Conservation (phyloP, 208 protist genomes). For the Naegleria lovaniensis region DNA sequence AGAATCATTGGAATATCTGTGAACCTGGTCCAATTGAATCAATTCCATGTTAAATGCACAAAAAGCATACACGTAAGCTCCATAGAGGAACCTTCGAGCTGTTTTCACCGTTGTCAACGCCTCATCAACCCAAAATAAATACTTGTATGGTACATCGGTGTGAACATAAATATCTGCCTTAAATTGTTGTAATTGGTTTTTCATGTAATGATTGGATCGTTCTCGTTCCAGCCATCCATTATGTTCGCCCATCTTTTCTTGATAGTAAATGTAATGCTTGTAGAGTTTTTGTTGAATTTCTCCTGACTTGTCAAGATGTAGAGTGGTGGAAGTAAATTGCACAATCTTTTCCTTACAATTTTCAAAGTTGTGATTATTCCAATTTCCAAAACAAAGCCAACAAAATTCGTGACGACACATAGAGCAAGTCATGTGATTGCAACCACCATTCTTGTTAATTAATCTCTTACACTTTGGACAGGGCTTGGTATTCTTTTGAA, state of each 20-base stretch:
- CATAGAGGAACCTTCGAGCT: background rate
- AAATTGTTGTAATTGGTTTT: background rate
- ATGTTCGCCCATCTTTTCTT: background rate
- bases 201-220: background rate
- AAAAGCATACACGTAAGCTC: background rate
- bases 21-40: background rate
- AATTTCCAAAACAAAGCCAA: background rate
- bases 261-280: background rate
- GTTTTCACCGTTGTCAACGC: background rate
- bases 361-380: background rate
- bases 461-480: background rate
- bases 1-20: background rate
- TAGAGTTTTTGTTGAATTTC: background rate
- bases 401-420: background rate
- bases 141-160: background rate
- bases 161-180: background rate
- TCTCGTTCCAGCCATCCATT: background rate
- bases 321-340: background rate
- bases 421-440: background rate
- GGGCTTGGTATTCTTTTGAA: background rate
- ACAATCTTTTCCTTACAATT: background rate
- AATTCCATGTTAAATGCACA: background rate
- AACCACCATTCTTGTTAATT: background rate
- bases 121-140: background rate
- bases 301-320: background rate